These are phyloP conservation scores for Aspergillus uvarum DNA, from an alignment of 2,329 filamentous ascomycete species.

Conservation along the genomic window DNA sequence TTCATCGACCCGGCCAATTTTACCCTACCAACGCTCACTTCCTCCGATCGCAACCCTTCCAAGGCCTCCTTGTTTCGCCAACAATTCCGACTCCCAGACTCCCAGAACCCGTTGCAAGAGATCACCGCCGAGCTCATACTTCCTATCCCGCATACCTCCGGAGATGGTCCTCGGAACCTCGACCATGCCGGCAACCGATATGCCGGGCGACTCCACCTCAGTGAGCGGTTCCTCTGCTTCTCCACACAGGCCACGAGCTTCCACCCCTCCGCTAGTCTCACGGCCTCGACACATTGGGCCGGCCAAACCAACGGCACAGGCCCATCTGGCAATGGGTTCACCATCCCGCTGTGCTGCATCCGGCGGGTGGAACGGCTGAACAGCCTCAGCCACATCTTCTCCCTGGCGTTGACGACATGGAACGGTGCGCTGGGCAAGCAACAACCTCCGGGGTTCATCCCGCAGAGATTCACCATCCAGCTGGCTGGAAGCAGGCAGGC, in stretches of 20 bases:
- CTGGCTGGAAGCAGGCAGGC: slow-evolving; percentile 83
- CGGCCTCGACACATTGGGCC: slow-evolving; percentile 79
- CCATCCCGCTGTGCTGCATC: slow-evolving; percentile 86
- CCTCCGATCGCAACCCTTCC: slow-evolving; percentile 77
- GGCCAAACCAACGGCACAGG: slow-evolving; percentile 91
- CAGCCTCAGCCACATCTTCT: slow-evolving; percentile 88
- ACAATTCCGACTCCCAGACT: slow-evolving; percentile 91
- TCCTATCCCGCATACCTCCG: slow-evolving; percentile 66
- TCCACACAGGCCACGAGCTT: slow-evolving; percentile 92
- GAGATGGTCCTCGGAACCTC: slow-evolving; percentile 57
- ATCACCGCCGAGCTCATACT: slow-evolving; percentile 95
- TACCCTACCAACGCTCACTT: slow-evolving; percentile 68
- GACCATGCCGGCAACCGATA: slow-evolving; percentile 77
- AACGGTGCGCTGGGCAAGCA: slow-evolving; percentile 65
- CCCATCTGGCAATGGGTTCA: slow-evolving; percentile 93
- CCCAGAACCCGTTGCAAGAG: slow-evolving; percentile 91
- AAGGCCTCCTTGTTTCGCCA: slow-evolving; percentile 91
- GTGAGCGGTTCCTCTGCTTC: slow-evolving; percentile 94
- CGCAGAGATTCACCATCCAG: slow-evolving; percentile 88
- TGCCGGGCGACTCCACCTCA: slow-evolving; percentile 87
- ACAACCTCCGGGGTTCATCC: slow-evolving; percentile 59
- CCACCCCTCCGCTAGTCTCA: slow-evolving; percentile 72
- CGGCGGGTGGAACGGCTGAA: slow-evolving; percentile 88
- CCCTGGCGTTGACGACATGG: slow-evolving; percentile 92
- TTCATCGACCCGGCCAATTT: slow-evolving; percentile 87